Percentiles rank a stretch among this genome's conserved stretches.
Evolutionary conservation across 202 grass and related monocot genomes (phyloP).

Genomic region (Eragrostis tef): DNA sequence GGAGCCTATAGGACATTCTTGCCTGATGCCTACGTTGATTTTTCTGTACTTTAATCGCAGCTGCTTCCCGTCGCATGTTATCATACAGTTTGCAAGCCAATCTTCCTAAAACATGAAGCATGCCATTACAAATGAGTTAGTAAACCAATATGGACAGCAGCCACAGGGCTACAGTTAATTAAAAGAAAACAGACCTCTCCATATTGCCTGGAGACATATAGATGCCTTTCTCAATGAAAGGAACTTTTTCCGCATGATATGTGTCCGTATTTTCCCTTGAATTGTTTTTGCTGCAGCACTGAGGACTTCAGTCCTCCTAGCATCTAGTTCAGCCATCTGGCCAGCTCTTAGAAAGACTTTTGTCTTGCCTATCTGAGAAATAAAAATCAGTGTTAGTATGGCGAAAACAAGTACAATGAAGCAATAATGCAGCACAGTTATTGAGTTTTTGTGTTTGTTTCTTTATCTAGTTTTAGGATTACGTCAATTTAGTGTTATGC

Average conservation of each 20-base stretch:
- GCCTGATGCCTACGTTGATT: conserved; percentile 70
- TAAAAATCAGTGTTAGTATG: conserved; percentile 37
- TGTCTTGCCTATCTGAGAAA: conserved; percentile 96
- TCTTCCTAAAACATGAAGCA: conserved; percentile 64
- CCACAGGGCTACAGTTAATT: conserved; percentile 23
- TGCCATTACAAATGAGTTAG: conserved; percentile 31
- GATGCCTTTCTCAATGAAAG: conserved; percentile 78
- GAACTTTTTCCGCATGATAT: conserved; percentile 91
- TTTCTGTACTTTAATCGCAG: conserved; percentile 95
- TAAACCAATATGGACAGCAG: conserved; percentile 13
- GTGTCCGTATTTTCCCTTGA: conserved; percentile 90
- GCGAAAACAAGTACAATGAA: conserved; percentile 28
- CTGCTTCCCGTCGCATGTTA: conserved; percentile 72
- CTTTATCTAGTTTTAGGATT: neutral
- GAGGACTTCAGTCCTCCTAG: conserved; percentile 94
- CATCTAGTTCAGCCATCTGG: conserved; percentile 99
- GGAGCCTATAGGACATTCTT: conserved; percentile 70
- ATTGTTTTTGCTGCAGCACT: conserved; percentile 87
- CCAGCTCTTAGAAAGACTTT: conserved; percentile 99
- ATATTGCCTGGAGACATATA: conserved; percentile 80
- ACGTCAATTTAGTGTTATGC: neutral
- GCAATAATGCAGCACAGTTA: neutral
- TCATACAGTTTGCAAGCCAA: conserved; percentile 87
- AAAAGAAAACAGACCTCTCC: conserved; percentile 79
- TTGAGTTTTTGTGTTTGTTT: neutral